These are phyloP conservation scores for Emmonsia crescens DNA, from an alignment of 2,329 filamentous ascomycete genomes.

Conservation along the genomic window DNA sequence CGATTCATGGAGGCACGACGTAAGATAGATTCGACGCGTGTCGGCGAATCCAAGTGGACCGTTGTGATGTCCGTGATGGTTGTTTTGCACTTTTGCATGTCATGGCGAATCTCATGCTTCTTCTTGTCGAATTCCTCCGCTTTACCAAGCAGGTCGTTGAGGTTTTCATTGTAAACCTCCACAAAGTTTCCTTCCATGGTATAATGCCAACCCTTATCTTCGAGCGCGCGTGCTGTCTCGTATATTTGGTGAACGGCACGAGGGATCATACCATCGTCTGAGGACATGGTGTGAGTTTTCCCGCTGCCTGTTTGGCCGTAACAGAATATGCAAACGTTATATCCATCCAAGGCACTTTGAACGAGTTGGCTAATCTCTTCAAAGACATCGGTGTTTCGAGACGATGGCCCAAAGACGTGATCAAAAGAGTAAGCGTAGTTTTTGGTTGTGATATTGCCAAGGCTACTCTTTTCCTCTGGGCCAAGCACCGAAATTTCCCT, in stretches of 20 bases:
- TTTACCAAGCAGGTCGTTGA: conserved; percentile 75
- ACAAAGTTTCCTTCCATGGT: conserved; percentile 91
- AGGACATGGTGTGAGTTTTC: conserved; percentile 95
- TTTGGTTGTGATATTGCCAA: conserved; percentile 65
- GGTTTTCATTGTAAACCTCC: conserved; percentile 95
- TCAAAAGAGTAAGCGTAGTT: conserved; percentile 85
- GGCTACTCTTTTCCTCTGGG: conserved; percentile 70
- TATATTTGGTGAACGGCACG: conserved; percentile 90
- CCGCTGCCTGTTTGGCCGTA: conserved; percentile 96
- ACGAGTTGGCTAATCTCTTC: conserved; percentile 95
- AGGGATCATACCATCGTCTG: conserved; percentile 85
- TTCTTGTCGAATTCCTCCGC: conserved; percentile 63
- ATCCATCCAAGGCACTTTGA: conserved; percentile 90
- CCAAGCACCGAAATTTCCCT: conserved; percentile 79
- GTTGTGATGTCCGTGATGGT: conserved; percentile 69
- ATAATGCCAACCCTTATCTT: conserved; percentile 90
- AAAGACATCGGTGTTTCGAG: conserved; percentile 78
- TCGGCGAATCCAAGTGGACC: conserved; percentile 65
- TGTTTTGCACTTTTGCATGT: conserved; percentile 70
- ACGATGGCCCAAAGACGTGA: conserved; percentile 70
- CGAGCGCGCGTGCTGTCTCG: conserved; percentile 67
- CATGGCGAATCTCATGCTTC: conserved; percentile 83
- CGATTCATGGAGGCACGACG: conserved; percentile 73
- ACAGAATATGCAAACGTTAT: conserved; percentile 98
- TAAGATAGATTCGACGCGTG: conserved; percentile 70